These are phyloP conservation scores for Zymoseptoria crescenta DNA, from an alignment of 2,329 filamentous ascomycete species.

Conservation along the genomic window DNA sequence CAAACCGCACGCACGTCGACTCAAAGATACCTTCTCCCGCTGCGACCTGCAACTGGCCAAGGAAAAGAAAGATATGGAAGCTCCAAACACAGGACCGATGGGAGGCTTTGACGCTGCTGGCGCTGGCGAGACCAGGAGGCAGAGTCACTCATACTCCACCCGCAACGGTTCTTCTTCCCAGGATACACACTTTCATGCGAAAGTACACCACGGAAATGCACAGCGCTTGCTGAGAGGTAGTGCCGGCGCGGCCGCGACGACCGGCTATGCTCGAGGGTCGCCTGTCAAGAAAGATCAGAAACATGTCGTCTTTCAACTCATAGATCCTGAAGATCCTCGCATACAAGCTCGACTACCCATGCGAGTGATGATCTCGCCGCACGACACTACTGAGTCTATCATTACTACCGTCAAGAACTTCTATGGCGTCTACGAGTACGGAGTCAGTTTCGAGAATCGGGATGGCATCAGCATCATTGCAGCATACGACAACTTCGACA, in stretches of 20 bases:
- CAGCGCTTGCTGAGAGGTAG: constrained; percentile 17
- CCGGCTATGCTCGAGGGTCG: constrained; percentile 23
- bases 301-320: constrained; percentile 71
- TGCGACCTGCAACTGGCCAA: constrained; percentile 3
- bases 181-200: constrained; percentile 11
- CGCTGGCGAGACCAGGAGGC: constrained; percentile 21
- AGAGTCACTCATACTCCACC: constrained; percentile 29
- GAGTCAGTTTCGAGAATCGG: constrained; percentile 91
- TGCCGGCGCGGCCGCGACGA: constrained; percentile 13
- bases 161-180: constrained; percentile 20
- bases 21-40: constrained; percentile 8
- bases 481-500: constrained; percentile 87
- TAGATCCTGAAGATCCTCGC: constrained; percentile 36
- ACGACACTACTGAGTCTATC: constrained; percentile 96
- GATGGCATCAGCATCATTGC: constrained; percentile 86
- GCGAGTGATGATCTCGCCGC: constrained; percentile 83
- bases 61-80: constrained; percentile 26
- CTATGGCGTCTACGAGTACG: constrained; percentile 85
- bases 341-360: constrained; percentile 64
- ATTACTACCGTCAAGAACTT: constrained; percentile 98
- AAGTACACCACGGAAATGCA: constrained; percentile 5
- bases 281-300: constrained; percentile 45
- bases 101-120: constrained; percentile 15
- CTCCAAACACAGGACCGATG: constrained; percentile 30
- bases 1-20: constrained; percentile 7